Evolutionary conservation across 345 rosid genomes (phyloP).

Genomic region (Salix koriyanagi): DNA sequence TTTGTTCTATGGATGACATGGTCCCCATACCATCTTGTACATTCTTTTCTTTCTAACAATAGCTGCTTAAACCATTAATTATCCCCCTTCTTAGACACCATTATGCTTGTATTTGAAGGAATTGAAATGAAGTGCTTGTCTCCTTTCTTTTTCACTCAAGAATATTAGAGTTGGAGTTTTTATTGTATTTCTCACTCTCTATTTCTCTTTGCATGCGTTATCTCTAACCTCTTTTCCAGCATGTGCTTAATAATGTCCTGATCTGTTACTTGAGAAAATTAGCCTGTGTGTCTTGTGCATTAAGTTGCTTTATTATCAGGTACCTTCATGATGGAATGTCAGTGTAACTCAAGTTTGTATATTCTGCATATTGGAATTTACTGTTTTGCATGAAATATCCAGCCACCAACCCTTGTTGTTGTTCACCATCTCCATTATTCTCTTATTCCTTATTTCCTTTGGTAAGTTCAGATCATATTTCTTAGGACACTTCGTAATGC

Average conservation of each 20-base stretch:
- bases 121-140: neutral
- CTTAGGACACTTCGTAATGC: neutral
- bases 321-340: neutral
- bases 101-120: neutral
- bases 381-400: neutral
- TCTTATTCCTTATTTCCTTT: no score
- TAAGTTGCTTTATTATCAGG: neutral
- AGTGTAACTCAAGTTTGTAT: neutral
- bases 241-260: neutral
- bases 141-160: neutral
- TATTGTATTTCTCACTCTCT: neutral
- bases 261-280: neutral
- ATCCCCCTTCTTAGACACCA: neutral
- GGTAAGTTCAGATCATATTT: neutral
- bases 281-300: neutral
- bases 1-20: no score
- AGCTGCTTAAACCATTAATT: neutral
- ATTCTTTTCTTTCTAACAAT: neutral
- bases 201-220: neutral
- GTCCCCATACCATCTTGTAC: no score
- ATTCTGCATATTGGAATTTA: neutral
- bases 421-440: neutral
- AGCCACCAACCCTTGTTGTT: neutral
- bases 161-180: neutral
- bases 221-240: neutral